A percentile compares a stretch with the other conserved stretches of the same genome.
These are phyloP conservation scores for Ophiocordyceps polyrhachis-furcata DNA, from an alignment of 2,329 filamentous ascomycete genomes.

Conservation along the genomic window DNA sequence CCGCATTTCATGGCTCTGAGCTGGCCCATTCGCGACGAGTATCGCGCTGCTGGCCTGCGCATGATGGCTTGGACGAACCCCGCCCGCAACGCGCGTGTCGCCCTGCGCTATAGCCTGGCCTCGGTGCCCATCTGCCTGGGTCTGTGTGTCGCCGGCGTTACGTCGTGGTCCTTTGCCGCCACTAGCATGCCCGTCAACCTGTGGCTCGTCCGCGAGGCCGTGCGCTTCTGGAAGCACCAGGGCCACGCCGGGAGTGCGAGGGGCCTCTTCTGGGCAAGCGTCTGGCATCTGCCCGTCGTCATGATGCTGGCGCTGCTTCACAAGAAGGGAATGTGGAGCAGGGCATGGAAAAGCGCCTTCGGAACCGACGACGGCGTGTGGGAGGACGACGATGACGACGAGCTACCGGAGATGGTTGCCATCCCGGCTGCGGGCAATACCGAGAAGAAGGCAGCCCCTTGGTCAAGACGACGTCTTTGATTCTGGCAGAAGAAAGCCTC, in stretches of 20 bases:
- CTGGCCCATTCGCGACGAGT: slow-evolving; percentile 78
- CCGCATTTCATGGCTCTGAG: slow-evolving; percentile 94
- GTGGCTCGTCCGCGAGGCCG: slow-evolving; percentile 69
- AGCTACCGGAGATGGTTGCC: slow-evolving; percentile 21
- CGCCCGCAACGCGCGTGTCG: slow-evolving; percentile 67
- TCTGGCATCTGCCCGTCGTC: slow-evolving; percentile 84
- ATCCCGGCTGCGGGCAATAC: slow-evolving; percentile 4
- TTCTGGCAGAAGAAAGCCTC: too few species aligned
- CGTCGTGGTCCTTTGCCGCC: slow-evolving; percentile 66
- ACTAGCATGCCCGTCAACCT: slow-evolving; percentile 68
- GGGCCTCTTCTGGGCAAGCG: slow-evolving; percentile 87
- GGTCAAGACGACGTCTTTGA: not conserved
- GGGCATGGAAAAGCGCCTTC: slow-evolving; percentile 53
- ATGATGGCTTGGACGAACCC: slow-evolving; percentile 83
- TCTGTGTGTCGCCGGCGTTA: slow-evolving; percentile 62
- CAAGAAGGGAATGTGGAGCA: slow-evolving; percentile 82
- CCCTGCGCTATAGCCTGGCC: slow-evolving; percentile 64
- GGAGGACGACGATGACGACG: slow-evolving; percentile 31
- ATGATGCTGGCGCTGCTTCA: slow-evolving; percentile 80
- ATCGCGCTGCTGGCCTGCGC: slow-evolving; percentile 48
- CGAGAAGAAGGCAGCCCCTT: not conserved
- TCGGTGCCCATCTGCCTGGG: slow-evolving; percentile 77
- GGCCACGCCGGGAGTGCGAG: slow-evolving; percentile 67
- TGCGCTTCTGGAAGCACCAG: slow-evolving; percentile 61
- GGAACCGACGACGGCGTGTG: slow-evolving; percentile 39